Base-by-base conservation (phyloP, 139 green algal species). In the Volvox reticuliferus region DNA sequence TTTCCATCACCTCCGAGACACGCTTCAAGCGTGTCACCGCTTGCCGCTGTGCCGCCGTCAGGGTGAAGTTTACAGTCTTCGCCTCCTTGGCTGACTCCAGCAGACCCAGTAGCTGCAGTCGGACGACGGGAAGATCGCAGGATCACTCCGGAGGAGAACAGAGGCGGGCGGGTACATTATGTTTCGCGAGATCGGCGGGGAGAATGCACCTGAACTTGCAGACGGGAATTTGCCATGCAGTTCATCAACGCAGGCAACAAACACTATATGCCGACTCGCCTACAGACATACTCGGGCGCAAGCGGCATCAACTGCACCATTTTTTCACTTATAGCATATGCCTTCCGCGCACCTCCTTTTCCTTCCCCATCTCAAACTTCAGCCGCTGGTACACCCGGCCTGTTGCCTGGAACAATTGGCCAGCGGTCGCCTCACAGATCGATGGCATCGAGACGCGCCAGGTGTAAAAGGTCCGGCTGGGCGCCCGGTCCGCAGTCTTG, bases 401-500 rank as follows among this genome's bases (percentile, higher is more conserved):
- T 0, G 95, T 94, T 0, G 91, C 94, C 2, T 91, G 92, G 81
- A 96, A 97, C 55, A 97, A 89, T 37, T 97, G 95, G 14, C 24
- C 90, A 21, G 79, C 92, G 19, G 97, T 63, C 35, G 87, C 86
- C 14, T 82, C 73, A 0, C 44, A 82, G 9, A 93, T 93, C 0
- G 55, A 35, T 0, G 87, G 55, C 33, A 94, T 44, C 80, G 96
- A 63, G 0, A 95, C 94, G 2, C 91, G 89, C 95, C 95, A 99
- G 17, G 97, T 97, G 94, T 98, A 99, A 69, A 99, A 97, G 30
- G 95, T 98, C 83, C 96, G 95, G 0, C 94, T 95, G 26, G 97
- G 94, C 0, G 96, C 97, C 77, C 96, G 95, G 92, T 99, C 97
- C 12, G 88, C 76, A 65, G 93, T 96, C 65, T 94, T 95, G 2